Conservation (phyloP, 306 rosid species). For the Bauhinia variegata region DNA sequence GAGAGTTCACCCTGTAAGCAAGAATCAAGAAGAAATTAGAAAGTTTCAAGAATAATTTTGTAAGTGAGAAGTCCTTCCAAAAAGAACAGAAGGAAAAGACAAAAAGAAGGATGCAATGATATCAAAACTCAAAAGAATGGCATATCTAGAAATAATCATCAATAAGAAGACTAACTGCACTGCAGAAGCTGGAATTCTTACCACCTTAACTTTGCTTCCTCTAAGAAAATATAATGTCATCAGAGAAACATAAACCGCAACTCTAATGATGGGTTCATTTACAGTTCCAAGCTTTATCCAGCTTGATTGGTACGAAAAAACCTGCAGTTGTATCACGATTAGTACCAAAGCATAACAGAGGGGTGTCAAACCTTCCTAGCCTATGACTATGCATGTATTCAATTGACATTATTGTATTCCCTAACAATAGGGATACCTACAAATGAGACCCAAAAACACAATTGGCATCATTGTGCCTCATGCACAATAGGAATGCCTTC, state of each 20-base stretch:
- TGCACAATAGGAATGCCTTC: too few species aligned
- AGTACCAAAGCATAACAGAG: constrained; percentile 29
- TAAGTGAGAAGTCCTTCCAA: too few species aligned
- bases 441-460: constrained; percentile 86
- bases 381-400: too few species aligned
- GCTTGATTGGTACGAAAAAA: constrained; percentile 80
- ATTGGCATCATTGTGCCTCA: too few species aligned
- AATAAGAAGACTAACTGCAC: constrained; percentile 1
- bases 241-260: constrained; percentile 83
- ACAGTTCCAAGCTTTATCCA: constrained; percentile 83
- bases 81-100: constrained; percentile 4
- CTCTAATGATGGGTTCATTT: constrained; percentile 89
- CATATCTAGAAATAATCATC: not conserved
- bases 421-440: too few species aligned
- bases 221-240: constrained; percentile 83
- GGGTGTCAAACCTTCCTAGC: constrained; percentile 23
- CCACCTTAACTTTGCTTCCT: too few species aligned
- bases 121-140: not conserved
- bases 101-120: constrained; percentile 8
- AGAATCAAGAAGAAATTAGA: too few species aligned
- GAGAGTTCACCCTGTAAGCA: too few species aligned
- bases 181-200: constrained; percentile 32
- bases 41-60: too few species aligned
- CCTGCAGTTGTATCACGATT: constrained; percentile 56
- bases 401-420: too few species aligned